Evolutionary conservation across 257 asterid genomes (phyloP).

Genomic region (Lithospermum erythrorhizon): DNA sequence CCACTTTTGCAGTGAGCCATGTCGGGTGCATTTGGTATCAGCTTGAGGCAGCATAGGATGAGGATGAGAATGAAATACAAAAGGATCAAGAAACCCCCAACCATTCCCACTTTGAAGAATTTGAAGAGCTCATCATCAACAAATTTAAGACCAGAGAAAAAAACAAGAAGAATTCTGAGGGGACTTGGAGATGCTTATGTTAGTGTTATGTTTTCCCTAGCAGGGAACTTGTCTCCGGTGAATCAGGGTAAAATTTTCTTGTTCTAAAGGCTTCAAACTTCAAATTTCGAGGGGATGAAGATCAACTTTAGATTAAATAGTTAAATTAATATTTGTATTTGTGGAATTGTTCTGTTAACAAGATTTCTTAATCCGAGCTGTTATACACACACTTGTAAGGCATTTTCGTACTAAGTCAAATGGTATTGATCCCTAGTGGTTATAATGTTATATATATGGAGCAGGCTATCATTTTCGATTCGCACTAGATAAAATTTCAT

Average conservation of each 20-base stretch:
- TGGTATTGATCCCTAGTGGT: no score
- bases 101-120: neutral
- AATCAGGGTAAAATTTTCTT: constrained; percentile 2
- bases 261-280: neutral
- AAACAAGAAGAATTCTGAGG: neutral
- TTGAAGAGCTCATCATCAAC: neutral
- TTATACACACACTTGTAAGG: no score
- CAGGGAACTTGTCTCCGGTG: neutral
- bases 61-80: neutral
- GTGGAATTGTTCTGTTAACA: no score
- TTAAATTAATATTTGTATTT: no score
- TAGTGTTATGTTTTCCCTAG: neutral
- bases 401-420: no score
- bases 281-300: no score
- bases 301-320: no score
- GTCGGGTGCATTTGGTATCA: neutral
- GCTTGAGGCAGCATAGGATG: neutral
- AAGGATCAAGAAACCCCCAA: neutral
- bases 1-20: neutral
- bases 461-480: no score
- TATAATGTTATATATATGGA: no score
- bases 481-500: no score
- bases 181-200: constrained; percentile 3
- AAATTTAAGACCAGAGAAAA: neutral
- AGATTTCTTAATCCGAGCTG: no score